phyloP scores from a whole-genome alignment of 2,329 filamentous ascomycete genomes.

The Iodosphaeria phyllophila region DNA sequence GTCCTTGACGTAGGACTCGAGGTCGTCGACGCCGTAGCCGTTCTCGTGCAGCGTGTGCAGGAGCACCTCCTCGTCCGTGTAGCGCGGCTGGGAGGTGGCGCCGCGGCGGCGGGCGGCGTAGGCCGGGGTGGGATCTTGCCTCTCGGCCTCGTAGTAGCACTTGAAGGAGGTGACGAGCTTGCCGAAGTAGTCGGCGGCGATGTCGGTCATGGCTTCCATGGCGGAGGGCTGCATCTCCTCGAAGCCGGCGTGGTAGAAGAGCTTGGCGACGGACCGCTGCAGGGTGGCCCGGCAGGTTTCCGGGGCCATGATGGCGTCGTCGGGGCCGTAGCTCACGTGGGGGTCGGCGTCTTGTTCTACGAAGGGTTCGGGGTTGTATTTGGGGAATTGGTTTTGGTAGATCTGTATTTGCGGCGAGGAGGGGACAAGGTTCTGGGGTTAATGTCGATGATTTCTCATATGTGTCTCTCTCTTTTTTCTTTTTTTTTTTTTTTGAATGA shows the following conservation, averaged over 20 bases:
- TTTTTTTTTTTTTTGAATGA: too few species aligned
- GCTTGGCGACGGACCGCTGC: conserved; percentile 79
- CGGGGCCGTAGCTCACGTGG: conserved; percentile 80
- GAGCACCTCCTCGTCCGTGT: conserved; percentile 68
- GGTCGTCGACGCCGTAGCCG: conserved; percentile 59
- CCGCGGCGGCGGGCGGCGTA: conserved; percentile 21
- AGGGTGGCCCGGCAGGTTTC: conserved; percentile 68
- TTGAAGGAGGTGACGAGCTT: conserved; percentile 68
- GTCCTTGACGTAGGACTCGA: conserved; percentile 80
- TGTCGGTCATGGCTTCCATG: conserved; percentile 73
- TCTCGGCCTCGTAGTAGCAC: conserved; percentile 68
- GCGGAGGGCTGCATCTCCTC: conserved; percentile 95
- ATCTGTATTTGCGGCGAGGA: too few species aligned
- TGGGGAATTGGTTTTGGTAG: conserved; percentile 96
- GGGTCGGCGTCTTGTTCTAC: conserved; percentile 70
- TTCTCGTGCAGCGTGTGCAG: conserved; percentile 73
- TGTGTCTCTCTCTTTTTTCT: too few species aligned
- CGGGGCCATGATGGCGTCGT: conserved; percentile 72
- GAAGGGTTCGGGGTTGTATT: conserved; percentile 83
- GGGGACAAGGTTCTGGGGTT: too few species aligned
- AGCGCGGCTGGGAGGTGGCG: conserved; percentile 39
- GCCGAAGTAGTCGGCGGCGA: conserved; percentile 76
- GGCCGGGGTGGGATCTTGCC: conserved; percentile 35
- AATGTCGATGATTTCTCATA: too few species aligned
- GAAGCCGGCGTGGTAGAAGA: conserved; percentile 92